Percentiles rank a stretch among this genome's conserved stretches.
phyloP scores from a whole-genome alignment of 2,329 filamentous ascomycete species.

The Ascochyta lentis region DNA sequence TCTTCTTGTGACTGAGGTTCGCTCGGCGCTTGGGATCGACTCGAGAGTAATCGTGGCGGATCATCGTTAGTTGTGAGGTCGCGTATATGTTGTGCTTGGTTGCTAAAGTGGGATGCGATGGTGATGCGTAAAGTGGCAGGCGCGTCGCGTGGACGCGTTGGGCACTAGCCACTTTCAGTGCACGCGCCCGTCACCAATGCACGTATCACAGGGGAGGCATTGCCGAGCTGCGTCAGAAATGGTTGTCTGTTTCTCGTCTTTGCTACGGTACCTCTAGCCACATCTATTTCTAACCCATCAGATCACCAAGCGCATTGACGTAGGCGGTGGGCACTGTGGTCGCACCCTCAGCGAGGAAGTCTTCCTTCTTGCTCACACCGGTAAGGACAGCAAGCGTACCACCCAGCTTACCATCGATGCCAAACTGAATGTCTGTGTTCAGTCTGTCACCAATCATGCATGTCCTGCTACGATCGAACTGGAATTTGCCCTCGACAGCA shows the following conservation, averaged over 20 bases:
- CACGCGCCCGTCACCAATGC: conserved; percentile 3
- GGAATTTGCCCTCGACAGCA: conserved; percentile 94
- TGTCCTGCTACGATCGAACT: conserved; percentile 80
- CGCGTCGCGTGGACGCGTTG: conserved; percentile 32
- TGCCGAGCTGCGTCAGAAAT: neutral
- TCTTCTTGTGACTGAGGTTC: conserved; percentile 79
- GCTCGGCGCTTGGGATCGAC: conserved; percentile 76
- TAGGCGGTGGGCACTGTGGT: conserved; percentile 80
- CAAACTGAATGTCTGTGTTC: conserved; percentile 96
- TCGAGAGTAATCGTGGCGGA: conserved; percentile 50
- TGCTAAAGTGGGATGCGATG: conserved; percentile 9
- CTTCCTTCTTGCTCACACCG: conserved; percentile 84
- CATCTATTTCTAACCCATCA: conserved; percentile 52
- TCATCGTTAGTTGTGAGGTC: conserved; percentile 32
- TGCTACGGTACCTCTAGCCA: neutral
- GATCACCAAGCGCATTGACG: conserved; percentile 82
- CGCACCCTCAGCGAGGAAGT: conserved; percentile 75
- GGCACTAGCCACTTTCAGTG: conserved; percentile 16
- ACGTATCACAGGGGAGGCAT: neutral
- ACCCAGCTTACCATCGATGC: conserved; percentile 86
- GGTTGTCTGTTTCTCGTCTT: neutral
- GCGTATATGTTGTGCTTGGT: conserved; percentile 12
- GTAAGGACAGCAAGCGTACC: conserved; percentile 91
- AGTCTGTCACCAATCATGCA: conserved; percentile 97
- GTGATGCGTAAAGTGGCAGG: conserved; percentile 26